Evolutionary conservation across 768 basidiomycete species (phyloP).

Genomic region (Agaricus subrufescens): DNA sequence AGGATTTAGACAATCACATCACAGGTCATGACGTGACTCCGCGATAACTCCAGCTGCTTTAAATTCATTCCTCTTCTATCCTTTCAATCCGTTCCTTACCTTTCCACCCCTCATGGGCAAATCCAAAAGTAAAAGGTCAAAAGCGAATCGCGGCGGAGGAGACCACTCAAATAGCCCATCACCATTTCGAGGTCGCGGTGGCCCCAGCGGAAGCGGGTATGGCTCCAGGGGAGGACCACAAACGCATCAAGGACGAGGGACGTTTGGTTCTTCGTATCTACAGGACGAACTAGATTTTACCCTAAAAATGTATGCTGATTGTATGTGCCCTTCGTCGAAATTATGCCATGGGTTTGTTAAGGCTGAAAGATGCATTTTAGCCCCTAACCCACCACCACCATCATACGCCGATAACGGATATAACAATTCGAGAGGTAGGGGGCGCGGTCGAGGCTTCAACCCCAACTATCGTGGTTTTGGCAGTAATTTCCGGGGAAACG

Average conservation of each 20-base stretch:
- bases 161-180: neutral
- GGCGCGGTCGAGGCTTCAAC: neutral
- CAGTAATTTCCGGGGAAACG: slow-evolving; percentile 1
- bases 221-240: slow-evolving; percentile 9
- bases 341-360: too few relatives aligned
- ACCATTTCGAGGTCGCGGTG: slow-evolving; percentile 7
- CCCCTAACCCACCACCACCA: neutral
- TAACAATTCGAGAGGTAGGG: neutral
- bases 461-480: neutral
- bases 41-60: too few relatives aligned
- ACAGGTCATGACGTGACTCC: too few relatives aligned
- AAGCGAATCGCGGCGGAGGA: too few relatives aligned
- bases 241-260: neutral
- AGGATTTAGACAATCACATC: too few relatives aligned
- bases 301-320: slow-evolving; percentile 19
- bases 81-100: too few relatives aligned
- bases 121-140: too few relatives aligned
- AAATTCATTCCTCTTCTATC: too few relatives aligned
- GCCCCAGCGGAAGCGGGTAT: slow-evolving; percentile 6
- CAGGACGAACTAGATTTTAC: slow-evolving; percentile 21
- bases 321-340: slow-evolving; percentile 12
- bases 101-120: too few relatives aligned
- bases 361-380: neutral
- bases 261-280: slow-evolving; percentile 15
- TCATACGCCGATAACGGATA: neutral